phyloP scores from a whole-genome alignment of 345 rosid genomes.

The Salix dunnii region DNA sequence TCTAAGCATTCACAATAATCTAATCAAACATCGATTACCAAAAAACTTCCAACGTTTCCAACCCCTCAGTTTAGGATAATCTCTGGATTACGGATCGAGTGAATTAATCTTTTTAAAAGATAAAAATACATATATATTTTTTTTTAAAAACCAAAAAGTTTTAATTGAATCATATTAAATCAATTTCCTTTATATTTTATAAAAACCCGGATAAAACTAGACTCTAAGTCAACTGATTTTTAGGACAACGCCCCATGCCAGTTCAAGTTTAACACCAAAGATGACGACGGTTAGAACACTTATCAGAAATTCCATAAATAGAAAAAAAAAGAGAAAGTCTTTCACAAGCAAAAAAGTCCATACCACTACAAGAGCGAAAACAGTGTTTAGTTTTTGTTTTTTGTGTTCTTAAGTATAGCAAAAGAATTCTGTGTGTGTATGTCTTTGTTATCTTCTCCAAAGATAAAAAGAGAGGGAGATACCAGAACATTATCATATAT shows the following conservation, averaged over 20 bases:
- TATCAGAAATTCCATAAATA: background rate
- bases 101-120: no score
- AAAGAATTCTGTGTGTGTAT: background rate
- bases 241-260: no score
- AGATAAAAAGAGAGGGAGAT: conserved; percentile 17
- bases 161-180: no score
- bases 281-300: background rate
- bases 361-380: background rate
- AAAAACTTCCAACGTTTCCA: background rate
- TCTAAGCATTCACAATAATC: background rate
- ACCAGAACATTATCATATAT: conserved; percentile 12
- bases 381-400: background rate
- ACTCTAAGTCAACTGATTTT: no score
- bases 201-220: no score
- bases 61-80: no score
- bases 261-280: no score
- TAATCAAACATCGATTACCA: background rate
- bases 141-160: no score
- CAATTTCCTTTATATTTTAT: no score
- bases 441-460: conserved; percentile 31
- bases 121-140: no score
- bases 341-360: background rate
- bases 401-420: background rate
- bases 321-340: background rate
- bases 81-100: no score